Conservation (phyloP, 2,329 filamentous ascomycete genomes). For the Aspergillus nomiae region DNA sequence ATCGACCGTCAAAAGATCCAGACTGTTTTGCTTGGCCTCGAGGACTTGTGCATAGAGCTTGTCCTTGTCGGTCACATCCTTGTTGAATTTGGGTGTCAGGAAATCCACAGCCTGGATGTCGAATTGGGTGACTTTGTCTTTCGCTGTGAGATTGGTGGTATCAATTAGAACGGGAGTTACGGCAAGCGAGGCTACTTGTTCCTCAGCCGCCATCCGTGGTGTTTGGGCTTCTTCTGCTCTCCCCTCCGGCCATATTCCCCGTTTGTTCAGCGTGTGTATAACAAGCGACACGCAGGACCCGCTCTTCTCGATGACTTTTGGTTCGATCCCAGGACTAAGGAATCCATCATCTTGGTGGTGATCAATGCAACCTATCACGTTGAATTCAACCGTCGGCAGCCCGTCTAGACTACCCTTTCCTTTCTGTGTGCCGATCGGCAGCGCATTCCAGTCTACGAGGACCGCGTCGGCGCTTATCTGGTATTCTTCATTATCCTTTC, state of each 20-base stretch:
- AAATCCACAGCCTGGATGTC: conserved; percentile 17
- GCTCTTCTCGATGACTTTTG: conserved; percentile 55
- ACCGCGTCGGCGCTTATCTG: conserved; percentile 27
- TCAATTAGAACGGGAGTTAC: conserved; percentile 48
- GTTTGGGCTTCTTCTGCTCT: conserved; percentile 25
- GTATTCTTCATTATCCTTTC: neutral
- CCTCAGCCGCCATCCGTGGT: conserved; percentile 42
- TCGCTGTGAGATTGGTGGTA: conserved; percentile 46
- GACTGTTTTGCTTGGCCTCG: conserved; percentile 56
- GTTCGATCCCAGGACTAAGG: conserved; percentile 49
- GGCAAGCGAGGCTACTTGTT: conserved; percentile 41
- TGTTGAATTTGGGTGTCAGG: conserved; percentile 3
- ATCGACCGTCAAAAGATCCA: conserved; percentile 54
- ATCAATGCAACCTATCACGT: conserved; percentile 59
- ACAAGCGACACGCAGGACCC: conserved; percentile 64
- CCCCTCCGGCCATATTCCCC: conserved; percentile 38
- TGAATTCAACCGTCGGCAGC: conserved; percentile 44
- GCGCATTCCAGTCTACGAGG: conserved; percentile 50
- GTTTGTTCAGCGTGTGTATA: conserved; percentile 52
- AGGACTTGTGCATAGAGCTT: conserved; percentile 55
- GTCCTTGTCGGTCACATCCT: conserved; percentile 14
- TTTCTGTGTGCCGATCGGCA: conserved; percentile 47
- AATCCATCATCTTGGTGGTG: conserved; percentile 62
- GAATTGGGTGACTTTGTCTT: conserved; percentile 50
- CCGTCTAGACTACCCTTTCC: conserved; percentile 51